phyloP scores from a whole-genome alignment of 495 filamentous ascomycete genomes.

The Ascobolus immersus region DNA sequence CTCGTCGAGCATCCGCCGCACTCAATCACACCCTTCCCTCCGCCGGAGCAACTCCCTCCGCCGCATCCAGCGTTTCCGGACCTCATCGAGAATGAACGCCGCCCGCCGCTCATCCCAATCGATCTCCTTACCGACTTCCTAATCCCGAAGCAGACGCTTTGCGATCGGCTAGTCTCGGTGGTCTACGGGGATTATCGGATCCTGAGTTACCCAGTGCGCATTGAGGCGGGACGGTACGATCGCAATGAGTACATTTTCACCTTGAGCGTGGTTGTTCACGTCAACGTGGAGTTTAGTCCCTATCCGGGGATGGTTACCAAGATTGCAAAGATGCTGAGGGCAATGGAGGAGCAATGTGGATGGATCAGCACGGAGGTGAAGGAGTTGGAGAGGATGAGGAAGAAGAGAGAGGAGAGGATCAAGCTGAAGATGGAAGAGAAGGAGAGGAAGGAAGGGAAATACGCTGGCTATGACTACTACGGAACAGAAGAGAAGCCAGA shows the following conservation, averaged over 20 bases:
- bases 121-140: slow-evolving; percentile 62
- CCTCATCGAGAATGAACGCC: no score
- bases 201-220: slow-evolving; percentile 70
- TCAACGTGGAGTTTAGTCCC: slow-evolving; percentile 35
- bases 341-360: slow-evolving; percentile 62
- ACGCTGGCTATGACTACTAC: no score
- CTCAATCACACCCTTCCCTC: no score
- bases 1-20: no score
- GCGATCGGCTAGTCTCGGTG: slow-evolving; percentile 61
- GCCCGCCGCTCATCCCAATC: slow-evolving; percentile 52
- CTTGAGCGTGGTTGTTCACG: slow-evolving; percentile 63
- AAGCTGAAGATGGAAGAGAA: no score
- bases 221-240: slow-evolving; percentile 45
- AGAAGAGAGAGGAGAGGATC: no score
- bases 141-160: slow-evolving; percentile 78
- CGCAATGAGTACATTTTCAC: slow-evolving; percentile 98
- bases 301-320: slow-evolving; percentile 70
- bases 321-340: slow-evolving; percentile 58
- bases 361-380: slow-evolving; percentile 38
- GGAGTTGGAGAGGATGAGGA: no score
- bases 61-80: no score
- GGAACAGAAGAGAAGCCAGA: no score
- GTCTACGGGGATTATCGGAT: slow-evolving; percentile 53
- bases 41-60: no score
- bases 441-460: no score